Evolutionary conservation across 1,139 yeast genomes (phyloP).

Genomic region (Kazachstania sp.): DNA sequence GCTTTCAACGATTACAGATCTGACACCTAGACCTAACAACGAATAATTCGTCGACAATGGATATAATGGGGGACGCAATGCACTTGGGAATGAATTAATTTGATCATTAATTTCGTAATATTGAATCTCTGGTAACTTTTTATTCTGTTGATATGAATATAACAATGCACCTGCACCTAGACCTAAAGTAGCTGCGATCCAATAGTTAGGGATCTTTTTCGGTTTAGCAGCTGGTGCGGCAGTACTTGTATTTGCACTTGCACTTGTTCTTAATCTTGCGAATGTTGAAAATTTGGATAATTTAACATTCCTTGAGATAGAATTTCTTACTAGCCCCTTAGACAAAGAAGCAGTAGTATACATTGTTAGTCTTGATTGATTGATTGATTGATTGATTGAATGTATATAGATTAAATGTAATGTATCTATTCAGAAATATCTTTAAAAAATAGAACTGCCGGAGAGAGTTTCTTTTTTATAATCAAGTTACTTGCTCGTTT

Average conservation of each 20-base stretch:
- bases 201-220: neutral
- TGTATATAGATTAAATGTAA: no score
- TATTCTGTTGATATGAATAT: neutral
- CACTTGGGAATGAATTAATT: constrained; percentile 45
- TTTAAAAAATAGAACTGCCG: no score
- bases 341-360: neutral
- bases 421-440: no score
- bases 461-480: no score
- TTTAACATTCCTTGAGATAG: neutral
- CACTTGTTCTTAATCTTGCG: neutral
- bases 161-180: constrained; percentile 24
- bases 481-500: no score
- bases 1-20: constrained; percentile 74
- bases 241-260: neutral
- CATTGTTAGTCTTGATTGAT: neutral
- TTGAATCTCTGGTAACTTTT: constrained; percentile 6
- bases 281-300: neutral
- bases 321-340: neutral
- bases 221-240: neutral
- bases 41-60: constrained; percentile 32
- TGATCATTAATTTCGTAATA: constrained; percentile 41
- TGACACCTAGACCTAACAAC: constrained; percentile 68
- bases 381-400: no score
- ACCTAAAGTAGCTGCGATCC: constrained; percentile 40
- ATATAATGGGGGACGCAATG: constrained; percentile 11